Base-by-base conservation (phyloP, 75 land plant species). In the Pinus tabuliformis region DNA sequence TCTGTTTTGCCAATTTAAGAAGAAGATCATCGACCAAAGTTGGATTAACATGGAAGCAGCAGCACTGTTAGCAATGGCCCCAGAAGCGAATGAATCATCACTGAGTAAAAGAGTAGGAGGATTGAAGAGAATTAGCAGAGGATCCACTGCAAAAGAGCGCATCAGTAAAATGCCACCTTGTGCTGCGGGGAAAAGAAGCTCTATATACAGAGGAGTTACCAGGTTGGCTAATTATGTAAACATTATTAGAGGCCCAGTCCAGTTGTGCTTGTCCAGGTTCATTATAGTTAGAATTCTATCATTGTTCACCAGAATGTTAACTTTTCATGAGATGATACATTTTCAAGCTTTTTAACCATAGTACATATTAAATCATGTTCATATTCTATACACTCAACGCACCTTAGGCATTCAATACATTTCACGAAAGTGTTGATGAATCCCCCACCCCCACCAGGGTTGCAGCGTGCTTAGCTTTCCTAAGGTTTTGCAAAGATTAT, bases 91-190 rank as follows among this genome's bases (percentile, higher is more conserved):
- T 64, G 36, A 64, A 30, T 33, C 30, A 30, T 17, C 30, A 30
- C 18, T 33, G 39, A 33, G 68, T 1, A 64, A 16, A 64, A 17
- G 39, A 33, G 70, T 39, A 0, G 36, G 18, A 64, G 36, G 39
- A 33, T 39, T 88, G 81, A 93, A 91, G 89, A 84, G 90, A 77
- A 86, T 83, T 45, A 90, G 88, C 66, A 80, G 97, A 79, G 92
- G 92, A 3, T 88, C 91, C 59, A 92, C 97, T 9, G 99, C 99
- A 59, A 96, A 96, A 73, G 99, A 96, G 75, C 83, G 99, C 24
- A 96, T 94, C 86, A 96, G 99, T 76, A 90, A 89, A 62, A 96
- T 96, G 95, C 97, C 99, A 26, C 97, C 99, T 21, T 96, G 91
- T 62, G 89, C 86, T 54, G 95, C 99, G 6, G 99, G 99, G 11